Evolutionary conservation across 805 yeast genomes (phyloP), one percentile per base, ranked within the genome.

Genomic region (Peterozyma toletana): DNA sequence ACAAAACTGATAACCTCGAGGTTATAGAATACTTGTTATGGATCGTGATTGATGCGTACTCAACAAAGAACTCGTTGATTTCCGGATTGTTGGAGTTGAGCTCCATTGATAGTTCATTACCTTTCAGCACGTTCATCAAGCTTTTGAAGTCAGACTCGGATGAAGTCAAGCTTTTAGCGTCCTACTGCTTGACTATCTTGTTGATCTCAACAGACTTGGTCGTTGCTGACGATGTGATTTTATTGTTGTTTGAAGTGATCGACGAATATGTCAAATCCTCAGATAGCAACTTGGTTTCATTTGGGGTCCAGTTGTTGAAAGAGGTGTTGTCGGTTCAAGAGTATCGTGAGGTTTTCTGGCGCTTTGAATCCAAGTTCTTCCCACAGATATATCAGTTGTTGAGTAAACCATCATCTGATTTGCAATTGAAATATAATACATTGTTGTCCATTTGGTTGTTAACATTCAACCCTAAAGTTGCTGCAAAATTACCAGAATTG

Each of bases 391-490:
- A 78, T 47, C 63, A 60, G 45, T 67, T 77, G 38, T 63, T 81
- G 51, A 60, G 58, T 44, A 64, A 66, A 40, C 62, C 67, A 37
- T 56, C 64, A 33, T 62, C 74, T 34, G 81, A 79, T 46, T 72
- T 90, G 48, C 99, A 93, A 68, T 74, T 88, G 53, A 89, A 84
- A 60, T 93, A 93, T 66, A 77, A 86, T 55, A 71, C 83, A 5
- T 73, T 91, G 50, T 71, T 93, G 58, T 71, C 83, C 17, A 68
- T 87, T 39, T 93, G 99, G 99, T 70, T 89, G 42, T 69, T 88
- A 48, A 79, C 96, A 3, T 93, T 91, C 66, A 83, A 78, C 59
- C 62, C 62, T n/a, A 50, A 58, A 38, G 70, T 79, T 35, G 73
- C 80, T 46, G 52, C 53, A 49, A 72, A 62, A 49, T 68, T 74